Evolutionary conservation across 2,329 filamentous ascomycete species (phyloP), one percentile per base, ranked within the genome.

Genomic region (Fusarium buxicola): DNA sequence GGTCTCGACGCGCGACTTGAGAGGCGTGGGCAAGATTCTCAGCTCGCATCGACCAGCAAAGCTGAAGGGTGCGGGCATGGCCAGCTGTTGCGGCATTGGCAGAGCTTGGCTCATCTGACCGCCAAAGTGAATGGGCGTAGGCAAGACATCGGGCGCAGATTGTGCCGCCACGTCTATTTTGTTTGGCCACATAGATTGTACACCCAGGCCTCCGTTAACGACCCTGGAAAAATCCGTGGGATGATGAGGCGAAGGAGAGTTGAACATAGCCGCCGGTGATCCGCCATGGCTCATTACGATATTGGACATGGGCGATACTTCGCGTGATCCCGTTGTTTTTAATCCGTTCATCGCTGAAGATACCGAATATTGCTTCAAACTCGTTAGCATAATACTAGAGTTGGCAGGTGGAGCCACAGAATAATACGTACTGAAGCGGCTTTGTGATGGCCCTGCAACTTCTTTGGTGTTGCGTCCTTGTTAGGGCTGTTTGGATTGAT

Each of bases 1-100:
- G 0, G 95, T 98, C 79, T 99, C 95, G 15, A 98, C 95, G 18
- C 95, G 89, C 13, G 94, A 97, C 77, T 97, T 98, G 54, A 86
- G 74, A 6, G 89, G 89, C 4, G 87, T 91, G 6, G 88, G 86
- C 61, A 89, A 83, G 38, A 92, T 86, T 11, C 83, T 84, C 34
- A 92, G 75, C 46, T 78, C 77, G 46, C 76, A 82, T 15, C 68
- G 68, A 25, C 73, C 66, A 15, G 66, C 71, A 39, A 76, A 77
- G 32, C 67, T 73, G 40, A 72, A 77, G 10, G 69, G 54, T 18
- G 64, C 62, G 36, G 70, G 60, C 39, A 71, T 65, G 18, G 73
- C 54, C 55, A 74, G 65, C 16, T 73, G 73, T 44, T 73, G 71
- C 21, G 74, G 75, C 24, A 76, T 69, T 7, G 74, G 64, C 52